Base-by-base conservation (phyloP, 2,329 filamentous ascomycete genomes). In the Gremmenia infestans region DNA sequence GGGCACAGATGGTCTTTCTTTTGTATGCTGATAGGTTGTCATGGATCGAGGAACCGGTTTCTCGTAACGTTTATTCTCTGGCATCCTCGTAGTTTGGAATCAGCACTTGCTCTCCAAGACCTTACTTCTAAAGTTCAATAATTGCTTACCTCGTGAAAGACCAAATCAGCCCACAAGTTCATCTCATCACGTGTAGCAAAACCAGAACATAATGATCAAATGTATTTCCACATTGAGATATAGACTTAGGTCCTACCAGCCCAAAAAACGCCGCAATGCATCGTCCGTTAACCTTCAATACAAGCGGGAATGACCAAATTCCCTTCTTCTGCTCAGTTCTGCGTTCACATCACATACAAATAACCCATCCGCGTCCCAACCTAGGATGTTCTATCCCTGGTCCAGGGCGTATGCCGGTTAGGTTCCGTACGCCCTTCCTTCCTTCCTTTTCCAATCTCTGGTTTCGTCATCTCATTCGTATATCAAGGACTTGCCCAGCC, bases 401-500 rank as follows among this genome's bases (percentile, higher is more conserved):
- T 15, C 15, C 17, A 19, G 28, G 25, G 37, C 8, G 11, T 25
- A 23, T n/a, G 36, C 12, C 22, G 36, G 43, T 42, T 49, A 35
- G 28, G 15, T 19, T 37, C 48, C 50, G 23, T 43, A 49, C 52
- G 52, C 52, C 53, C 35, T 42, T 11, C 28, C 28, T 42, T 11
- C 28, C 28, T 22, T 22, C 22, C 22, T 32, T 32, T 48, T 25
- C 28, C 40, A 47, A 25, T 51, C 17, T 40, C 47, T 28, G 22
- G 32, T 46, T 17, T 54, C 32, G 11, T 40, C 42, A 17, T 28
- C 25, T 53, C 17, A 48, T 50, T 50, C 35, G 19, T 45, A 23
- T 52, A 58, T 70, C 65, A 71, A 57, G 69, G 68, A 55, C 68
- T 70, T 14, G 89, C 85, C 91, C 92, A 99, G 57, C 94, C 94